Conservation (phyloP, 805 yeast species). For the Priceomyces fermenticarens region DNA sequence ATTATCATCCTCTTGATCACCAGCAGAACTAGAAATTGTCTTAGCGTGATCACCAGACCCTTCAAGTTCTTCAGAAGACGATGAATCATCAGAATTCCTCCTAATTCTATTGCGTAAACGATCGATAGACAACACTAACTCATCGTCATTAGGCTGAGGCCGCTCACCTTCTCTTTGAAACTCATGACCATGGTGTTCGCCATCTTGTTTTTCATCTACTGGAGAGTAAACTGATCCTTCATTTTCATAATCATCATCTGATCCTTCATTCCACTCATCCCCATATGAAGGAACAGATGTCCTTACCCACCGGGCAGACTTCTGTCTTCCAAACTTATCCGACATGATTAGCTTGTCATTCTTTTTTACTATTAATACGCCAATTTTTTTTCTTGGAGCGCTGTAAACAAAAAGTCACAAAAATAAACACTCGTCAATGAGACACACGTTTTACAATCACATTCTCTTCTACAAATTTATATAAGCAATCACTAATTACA, state of each 20-base stretch:
- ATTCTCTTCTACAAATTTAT: background rate
- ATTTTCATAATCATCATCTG: constrained; percentile 20
- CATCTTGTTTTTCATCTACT: background rate
- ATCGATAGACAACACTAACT: constrained; percentile 36
- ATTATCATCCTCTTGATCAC: background rate
- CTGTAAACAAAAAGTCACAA: background rate
- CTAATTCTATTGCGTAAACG: constrained; percentile 11
- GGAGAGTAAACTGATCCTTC: background rate
- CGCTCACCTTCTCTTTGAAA: background rate
- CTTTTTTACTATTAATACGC: background rate
- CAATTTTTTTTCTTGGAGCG: background rate
- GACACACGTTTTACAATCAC: constrained; percentile 2
- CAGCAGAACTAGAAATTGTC: background rate
- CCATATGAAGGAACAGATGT: constrained; percentile 42
- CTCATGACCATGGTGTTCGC: background rate
- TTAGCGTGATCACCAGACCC: constrained; percentile 1
- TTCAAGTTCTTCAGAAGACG: constrained; percentile 13
- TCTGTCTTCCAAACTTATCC: constrained; percentile 41
- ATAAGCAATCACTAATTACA: constrained; percentile 15
- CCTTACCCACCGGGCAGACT: constrained; percentile 42
- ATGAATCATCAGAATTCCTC: constrained; percentile 16
- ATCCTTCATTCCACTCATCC: constrained; percentile 40
- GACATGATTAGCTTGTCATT: constrained; percentile 14
- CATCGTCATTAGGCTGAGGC: constrained; percentile 5
- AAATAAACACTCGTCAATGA: background rate